A percentile compares a stretch with the other conserved stretches of the same genome.
phyloP scores from a whole-genome alignment of 129 eudicot genomes.

The carrot (Daucus carota) region DNA sequence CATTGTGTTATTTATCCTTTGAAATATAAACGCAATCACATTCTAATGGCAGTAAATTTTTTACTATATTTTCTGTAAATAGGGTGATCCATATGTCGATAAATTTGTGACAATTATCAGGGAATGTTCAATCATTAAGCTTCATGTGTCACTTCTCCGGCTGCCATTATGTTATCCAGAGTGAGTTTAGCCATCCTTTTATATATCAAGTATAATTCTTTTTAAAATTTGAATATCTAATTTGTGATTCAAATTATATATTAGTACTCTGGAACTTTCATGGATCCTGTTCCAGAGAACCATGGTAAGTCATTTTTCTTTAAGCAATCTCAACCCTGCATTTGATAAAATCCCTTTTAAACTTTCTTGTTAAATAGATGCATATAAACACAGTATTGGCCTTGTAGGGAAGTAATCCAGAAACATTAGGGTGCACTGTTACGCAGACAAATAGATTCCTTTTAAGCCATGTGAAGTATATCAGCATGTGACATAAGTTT shows the following conservation, averaged over 20 bases:
- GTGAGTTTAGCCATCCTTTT: slow-evolving; percentile 38
- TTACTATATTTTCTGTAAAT: slow-evolving; percentile 4
- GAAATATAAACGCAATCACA: neutral
- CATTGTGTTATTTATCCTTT: neutral
- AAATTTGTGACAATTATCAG: slow-evolving; percentile 54
- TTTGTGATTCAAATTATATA: slow-evolving; percentile 13
- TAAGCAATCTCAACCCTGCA: neutral
- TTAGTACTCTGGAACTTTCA: slow-evolving; percentile 37
- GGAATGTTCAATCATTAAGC: slow-evolving; percentile 43
- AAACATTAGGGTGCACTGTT: neutral
- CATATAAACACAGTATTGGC: too few relatives aligned
- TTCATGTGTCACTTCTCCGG: slow-evolving; percentile 63
- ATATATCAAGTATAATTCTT: too few relatives aligned
- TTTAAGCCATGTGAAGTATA: neutral
- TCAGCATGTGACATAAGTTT: neutral
- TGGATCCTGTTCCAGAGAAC: slow-evolving; percentile 55
- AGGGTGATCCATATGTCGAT: slow-evolving; percentile 38
- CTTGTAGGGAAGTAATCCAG: neutral
- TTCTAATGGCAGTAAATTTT: neutral
- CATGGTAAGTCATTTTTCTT: slow-evolving; percentile 44
- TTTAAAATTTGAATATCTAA: slow-evolving; percentile 10
- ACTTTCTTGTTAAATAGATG: neutral
- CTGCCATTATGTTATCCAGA: slow-evolving; percentile 60
- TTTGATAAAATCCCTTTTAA: neutral
- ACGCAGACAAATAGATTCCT: neutral